Conservation (phyloP, 441 rosid species). For the Metrosideros polymorpha region DNA sequence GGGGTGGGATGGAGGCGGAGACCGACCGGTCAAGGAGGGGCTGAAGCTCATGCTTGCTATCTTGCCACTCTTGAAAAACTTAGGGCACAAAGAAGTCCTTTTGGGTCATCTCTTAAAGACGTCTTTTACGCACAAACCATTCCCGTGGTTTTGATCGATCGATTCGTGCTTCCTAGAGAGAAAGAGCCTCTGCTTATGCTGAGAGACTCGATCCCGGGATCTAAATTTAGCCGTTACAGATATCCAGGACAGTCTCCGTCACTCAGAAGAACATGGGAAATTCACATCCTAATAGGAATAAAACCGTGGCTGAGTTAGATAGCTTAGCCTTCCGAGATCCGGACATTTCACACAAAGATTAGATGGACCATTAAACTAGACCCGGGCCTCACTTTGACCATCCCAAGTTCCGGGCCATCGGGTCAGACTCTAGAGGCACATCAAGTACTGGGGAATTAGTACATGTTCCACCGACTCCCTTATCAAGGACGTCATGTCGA, state of each 20-base stretch:
- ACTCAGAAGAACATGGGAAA: background rate
- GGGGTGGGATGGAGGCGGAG: background rate
- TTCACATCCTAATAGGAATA: background rate
- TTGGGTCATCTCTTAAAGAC: background rate
- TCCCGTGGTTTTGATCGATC: background rate
- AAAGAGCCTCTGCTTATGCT: background rate
- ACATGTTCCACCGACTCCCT: background rate
- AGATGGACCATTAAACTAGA: background rate
- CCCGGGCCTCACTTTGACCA: background rate
- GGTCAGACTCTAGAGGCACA: background rate
- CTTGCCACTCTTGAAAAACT: background rate
- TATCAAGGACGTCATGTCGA: background rate
- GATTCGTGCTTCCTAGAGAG: background rate
- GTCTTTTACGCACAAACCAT: background rate
- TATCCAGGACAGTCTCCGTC: background rate
- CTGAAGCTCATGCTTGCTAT: background rate
- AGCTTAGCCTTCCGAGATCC: background rate
- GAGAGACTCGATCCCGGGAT: accelerated
- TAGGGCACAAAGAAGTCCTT: background rate
- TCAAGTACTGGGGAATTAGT: background rate
- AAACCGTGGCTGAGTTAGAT: background rate
- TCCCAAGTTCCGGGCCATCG: background rate
- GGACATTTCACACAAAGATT: background rate
- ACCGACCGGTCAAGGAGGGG: background rate
- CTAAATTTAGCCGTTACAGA: background rate